Percentiles rank a stretch among this genome's conserved stretches.
Evolutionary conservation across 2,329 filamentous ascomycete genomes (phyloP).

Genomic region (Microthyrium microscopicum): DNA sequence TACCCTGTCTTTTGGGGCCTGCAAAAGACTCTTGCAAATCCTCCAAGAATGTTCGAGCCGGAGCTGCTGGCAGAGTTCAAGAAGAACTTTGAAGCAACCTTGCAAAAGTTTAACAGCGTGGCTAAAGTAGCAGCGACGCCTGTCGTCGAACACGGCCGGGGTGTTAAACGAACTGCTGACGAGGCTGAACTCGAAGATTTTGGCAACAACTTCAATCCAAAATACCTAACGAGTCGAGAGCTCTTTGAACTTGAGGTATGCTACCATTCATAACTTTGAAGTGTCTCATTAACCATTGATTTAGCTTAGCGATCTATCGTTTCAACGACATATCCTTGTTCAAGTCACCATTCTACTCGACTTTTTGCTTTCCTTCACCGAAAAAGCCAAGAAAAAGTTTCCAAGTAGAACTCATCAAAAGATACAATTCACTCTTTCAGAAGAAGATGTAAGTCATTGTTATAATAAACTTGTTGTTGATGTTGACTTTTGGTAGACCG

Average conservation of each 20-base stretch:
- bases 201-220: slow-evolving; percentile 76
- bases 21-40: slow-evolving; percentile 82
- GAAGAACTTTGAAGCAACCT: slow-evolving; percentile 42
- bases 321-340: slow-evolving; percentile 84
- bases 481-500: slow-evolving; percentile 34
- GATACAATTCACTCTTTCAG: slow-evolving; percentile 55
- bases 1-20: slow-evolving; percentile 92
- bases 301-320: slow-evolving; percentile 81
- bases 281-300: slow-evolving; percentile 5
- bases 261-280: slow-evolving; percentile 6
- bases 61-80: slow-evolving; percentile 35
- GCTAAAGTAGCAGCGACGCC: slow-evolving; percentile 52
- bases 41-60: slow-evolving; percentile 48
- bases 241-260: slow-evolving; percentile 83
- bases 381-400: slow-evolving; percentile 65
- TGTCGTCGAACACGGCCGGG: slow-evolving; percentile 49
- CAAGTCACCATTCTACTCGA: slow-evolving; percentile 90
- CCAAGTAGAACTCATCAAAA: slow-evolving; percentile 59
- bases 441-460: slow-evolving; percentile 56
- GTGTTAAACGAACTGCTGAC: slow-evolving; percentile 53
- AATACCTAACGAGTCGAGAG: slow-evolving; percentile 94
- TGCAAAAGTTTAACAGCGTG: slow-evolving; percentile 59
- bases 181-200: slow-evolving; percentile 41
- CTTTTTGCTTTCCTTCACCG: slow-evolving; percentile 80
- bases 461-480: slow-evolving; percentile 14